These are phyloP conservation scores for Exserohilum turcica DNA, from an alignment of 2,329 filamentous ascomycete genomes.

Conservation along the genomic window DNA sequence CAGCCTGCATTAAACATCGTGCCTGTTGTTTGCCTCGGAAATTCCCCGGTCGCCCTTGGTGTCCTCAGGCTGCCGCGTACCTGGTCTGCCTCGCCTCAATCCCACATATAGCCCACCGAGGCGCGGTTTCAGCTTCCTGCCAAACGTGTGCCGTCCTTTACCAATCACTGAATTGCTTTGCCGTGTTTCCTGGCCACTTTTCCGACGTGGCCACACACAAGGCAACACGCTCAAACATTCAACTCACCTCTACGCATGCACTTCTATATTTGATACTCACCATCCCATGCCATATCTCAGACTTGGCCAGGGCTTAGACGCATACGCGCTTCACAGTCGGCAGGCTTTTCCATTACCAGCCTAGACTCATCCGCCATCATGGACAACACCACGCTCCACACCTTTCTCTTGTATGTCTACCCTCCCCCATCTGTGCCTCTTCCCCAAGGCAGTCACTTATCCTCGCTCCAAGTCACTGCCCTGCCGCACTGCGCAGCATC, in stretches of 20 bases:
- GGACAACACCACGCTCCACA: conserved; percentile 65
- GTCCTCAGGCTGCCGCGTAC: conserved; percentile 26
- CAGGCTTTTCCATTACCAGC: conserved; percentile 36
- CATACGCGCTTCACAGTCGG: conserved; percentile 32
- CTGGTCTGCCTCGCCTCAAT: conserved; percentile 39
- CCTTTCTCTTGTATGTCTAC: conserved; percentile 57
- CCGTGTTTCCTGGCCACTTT: conserved; percentile 21
- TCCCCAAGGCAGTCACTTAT: conserved; percentile 28
- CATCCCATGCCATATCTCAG: conserved; percentile 23
- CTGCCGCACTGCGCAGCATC: conserved; percentile 65
- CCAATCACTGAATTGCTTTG: conserved; percentile 28
- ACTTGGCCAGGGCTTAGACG: conserved; percentile 30
- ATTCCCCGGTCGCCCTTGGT: conserved; percentile 25
- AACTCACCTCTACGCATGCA: conserved; percentile 30
- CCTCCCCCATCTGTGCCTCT: conserved; percentile 21
- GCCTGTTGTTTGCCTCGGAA: conserved; percentile 19
- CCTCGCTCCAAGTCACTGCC: conserved; percentile 39
- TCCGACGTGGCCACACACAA: conserved; percentile 29
- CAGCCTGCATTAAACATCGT: conserved; percentile 31
- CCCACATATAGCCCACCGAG: conserved; percentile 24
- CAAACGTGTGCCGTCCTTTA: conserved; percentile 23
- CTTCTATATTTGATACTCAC: conserved; percentile 39
- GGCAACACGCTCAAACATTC: conserved; percentile 30
- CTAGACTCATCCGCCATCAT: conserved; percentile 37
- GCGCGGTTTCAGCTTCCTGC: conserved; percentile 37